phyloP scores from a whole-genome alignment of 108 stramenopile species.

The Conticribra weissflogii region DNA sequence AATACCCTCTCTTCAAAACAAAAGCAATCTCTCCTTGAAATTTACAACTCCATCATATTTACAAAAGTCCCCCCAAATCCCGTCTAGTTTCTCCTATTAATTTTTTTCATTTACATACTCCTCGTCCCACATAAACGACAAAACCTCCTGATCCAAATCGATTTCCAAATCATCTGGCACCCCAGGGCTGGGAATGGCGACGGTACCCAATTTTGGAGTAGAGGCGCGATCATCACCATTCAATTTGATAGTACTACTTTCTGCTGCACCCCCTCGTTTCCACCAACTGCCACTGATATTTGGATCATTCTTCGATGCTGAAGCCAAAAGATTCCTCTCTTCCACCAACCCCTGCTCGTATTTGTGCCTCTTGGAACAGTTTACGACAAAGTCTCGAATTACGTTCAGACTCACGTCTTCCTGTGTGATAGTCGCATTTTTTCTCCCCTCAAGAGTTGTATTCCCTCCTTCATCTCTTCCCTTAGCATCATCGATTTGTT shows the following conservation, averaged over 20 bases:
- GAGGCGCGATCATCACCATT: not conserved
- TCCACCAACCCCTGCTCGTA: constrained; percentile 44
- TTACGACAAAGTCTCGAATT: constrained; percentile 41
- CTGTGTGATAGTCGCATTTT: constrained; percentile 19
- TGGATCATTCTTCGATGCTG: not conserved
- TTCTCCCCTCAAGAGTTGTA: not conserved
- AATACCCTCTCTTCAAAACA: too few species aligned
- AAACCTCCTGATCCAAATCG: not conserved
- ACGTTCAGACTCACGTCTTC: constrained; percentile 48
- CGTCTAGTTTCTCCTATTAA: too few species aligned
- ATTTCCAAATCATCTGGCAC: not conserved
- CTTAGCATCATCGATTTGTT: not conserved
- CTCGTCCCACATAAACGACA: not conserved
- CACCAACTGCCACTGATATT: not conserved
- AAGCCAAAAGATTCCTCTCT: constrained; percentile 27
- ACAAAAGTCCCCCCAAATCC: too few species aligned
- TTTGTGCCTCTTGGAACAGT: constrained; percentile 39
- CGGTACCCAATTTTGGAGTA: not conserved
- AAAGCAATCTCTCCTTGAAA: too few species aligned
- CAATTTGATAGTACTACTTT: not conserved
- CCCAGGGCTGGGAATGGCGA: not conserved
- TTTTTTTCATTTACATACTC: not conserved
- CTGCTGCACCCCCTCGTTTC: too few species aligned
- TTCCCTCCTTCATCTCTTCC: not conserved
- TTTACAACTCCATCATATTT: too few species aligned